Conservation (phyloP, 176 grass and related monocot species). For the Avena atlantica region DNA sequence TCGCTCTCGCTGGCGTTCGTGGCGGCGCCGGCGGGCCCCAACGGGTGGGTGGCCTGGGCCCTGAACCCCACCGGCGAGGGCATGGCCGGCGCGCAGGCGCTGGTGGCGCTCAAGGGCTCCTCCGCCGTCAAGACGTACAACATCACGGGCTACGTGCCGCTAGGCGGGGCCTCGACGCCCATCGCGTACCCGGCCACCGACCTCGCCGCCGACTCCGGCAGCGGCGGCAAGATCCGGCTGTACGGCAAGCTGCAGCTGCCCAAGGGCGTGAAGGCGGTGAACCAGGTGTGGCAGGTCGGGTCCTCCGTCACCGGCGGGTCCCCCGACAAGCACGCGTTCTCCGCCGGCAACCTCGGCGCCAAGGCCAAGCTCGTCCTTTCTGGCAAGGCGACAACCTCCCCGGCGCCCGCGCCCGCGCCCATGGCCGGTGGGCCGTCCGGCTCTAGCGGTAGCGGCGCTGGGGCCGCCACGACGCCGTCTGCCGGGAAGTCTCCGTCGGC, state of each 20-base stretch:
- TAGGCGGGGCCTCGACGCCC: constrained; percentile 25
- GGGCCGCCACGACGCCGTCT: constrained; percentile 6
- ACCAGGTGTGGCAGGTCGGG: constrained; percentile 90
- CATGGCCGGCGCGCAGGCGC: constrained; percentile 74
- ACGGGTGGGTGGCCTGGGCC: constrained; percentile 77
- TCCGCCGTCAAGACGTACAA: constrained; percentile 68
- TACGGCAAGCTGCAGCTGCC: constrained; percentile 71
- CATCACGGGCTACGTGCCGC: constrained; percentile 45
- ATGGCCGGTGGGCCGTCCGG: constrained; percentile 1
- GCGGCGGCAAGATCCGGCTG: constrained; percentile 61
- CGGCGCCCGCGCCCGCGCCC: neutral
- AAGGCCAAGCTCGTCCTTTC: constrained; percentile 55
- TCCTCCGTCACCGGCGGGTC: constrained; percentile 50
- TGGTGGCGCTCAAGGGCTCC: constrained; percentile 49
- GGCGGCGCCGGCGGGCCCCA: constrained; percentile 44
- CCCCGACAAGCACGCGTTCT: constrained; percentile 61
- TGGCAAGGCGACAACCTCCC: neutral
- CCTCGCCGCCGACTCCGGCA: constrained; percentile 52
- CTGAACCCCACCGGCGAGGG: constrained; percentile 68
- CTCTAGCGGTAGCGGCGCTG: neutral
- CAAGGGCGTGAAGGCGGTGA: constrained; percentile 46
- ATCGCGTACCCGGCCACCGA: constrained; percentile 57
- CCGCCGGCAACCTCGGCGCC: constrained; percentile 48
- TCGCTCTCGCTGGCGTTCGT: constrained; percentile 68
- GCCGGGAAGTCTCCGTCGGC: constrained; percentile 10